Evolutionary conservation across 179 eudicot species (phyloP).

Genomic region (Carnegiea gigantea): DNA sequence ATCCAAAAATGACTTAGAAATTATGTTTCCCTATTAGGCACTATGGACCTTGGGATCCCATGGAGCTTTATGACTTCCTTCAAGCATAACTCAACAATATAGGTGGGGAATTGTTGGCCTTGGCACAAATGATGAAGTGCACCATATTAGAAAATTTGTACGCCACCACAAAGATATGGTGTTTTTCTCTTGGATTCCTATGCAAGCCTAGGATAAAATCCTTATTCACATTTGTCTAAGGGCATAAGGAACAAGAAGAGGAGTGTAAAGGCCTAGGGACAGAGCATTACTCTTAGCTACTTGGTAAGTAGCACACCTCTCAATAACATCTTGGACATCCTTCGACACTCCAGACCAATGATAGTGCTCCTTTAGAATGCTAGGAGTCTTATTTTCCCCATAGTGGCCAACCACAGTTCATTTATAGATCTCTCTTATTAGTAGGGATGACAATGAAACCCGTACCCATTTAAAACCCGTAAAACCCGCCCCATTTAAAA

Average conservation of each 20-base stretch:
- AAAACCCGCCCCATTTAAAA: too few species aligned
- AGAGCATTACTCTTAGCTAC: not conserved
- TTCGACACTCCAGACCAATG: not conserved
- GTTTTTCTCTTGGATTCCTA: not conserved
- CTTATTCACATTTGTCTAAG: not conserved
- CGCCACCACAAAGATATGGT: not conserved
- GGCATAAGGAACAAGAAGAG: not conserved
- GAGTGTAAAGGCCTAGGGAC: not conserved
- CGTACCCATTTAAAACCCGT: too few species aligned
- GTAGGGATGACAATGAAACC: too few species aligned
- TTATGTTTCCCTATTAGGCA: not conserved
- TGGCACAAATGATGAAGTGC: not conserved
- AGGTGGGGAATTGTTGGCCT: too few species aligned
- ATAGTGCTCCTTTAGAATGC: not conserved
- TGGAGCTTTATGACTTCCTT: not conserved
- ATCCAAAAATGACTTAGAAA: not conserved
- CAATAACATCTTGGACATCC: not conserved
- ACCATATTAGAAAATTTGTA: not conserved
- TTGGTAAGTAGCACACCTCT: not conserved
- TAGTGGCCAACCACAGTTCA: not conserved
- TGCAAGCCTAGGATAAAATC: not conserved
- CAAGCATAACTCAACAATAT: not conserved
- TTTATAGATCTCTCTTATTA: not conserved
- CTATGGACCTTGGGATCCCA: not conserved
- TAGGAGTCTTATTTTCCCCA: not conserved